These are phyloP conservation scores for Trametes hirsuta DNA, from an alignment of 1,284 basidiomycete genomes.

Conservation along the genomic window DNA sequence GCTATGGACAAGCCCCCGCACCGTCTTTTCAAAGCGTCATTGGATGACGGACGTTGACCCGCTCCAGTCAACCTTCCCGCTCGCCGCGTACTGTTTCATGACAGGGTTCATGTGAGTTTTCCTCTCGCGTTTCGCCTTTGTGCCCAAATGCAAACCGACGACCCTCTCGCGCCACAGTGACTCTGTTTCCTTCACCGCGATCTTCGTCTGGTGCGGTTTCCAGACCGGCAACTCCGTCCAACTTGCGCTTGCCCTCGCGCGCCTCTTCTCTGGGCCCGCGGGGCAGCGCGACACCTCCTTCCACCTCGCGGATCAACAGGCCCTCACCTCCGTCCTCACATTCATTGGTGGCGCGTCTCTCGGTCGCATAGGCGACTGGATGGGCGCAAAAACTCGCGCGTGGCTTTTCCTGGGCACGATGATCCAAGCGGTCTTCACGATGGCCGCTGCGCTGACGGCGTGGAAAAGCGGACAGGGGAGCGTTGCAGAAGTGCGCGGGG, in stretches of 20 bases:
- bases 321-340: slow-evolving; percentile 72
- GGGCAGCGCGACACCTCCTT: slow-evolving; percentile 57
- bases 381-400: slow-evolving; percentile 70
- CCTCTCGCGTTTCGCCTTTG: not conserved
- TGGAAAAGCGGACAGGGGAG: slow-evolving; percentile 66
- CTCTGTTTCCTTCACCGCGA: slow-evolving; percentile 76
- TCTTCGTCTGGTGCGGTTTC: slow-evolving; percentile 88
- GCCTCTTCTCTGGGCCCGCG: slow-evolving; percentile 62
- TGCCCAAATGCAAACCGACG: slow-evolving; percentile 1
- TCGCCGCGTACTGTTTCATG: slow-evolving; percentile 83
- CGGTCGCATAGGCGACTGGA: slow-evolving; percentile 71
- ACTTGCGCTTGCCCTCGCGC: slow-evolving; percentile 63
- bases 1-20: slow-evolving; percentile 32
- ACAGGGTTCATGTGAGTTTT: slow-evolving; percentile 77
- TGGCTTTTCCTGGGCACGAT: slow-evolving; percentile 79
- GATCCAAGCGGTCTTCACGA: slow-evolving; percentile 74
- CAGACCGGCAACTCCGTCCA: slow-evolving; percentile 78
- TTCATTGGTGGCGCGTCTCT: slow-evolving; percentile 77
- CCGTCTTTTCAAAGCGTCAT: slow-evolving; percentile 33
- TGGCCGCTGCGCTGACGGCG: slow-evolving; percentile 68
- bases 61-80: slow-evolving; percentile 55
- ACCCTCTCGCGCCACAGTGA: slow-evolving; percentile 46
- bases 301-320: slow-evolving; percentile 81
- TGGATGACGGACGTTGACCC: slow-evolving; percentile 64
- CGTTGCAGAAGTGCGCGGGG: slow-evolving; percentile 54